Evolutionary conservation across 179 eudicot genomes (phyloP).

Genomic region (Silene coronaria): DNA sequence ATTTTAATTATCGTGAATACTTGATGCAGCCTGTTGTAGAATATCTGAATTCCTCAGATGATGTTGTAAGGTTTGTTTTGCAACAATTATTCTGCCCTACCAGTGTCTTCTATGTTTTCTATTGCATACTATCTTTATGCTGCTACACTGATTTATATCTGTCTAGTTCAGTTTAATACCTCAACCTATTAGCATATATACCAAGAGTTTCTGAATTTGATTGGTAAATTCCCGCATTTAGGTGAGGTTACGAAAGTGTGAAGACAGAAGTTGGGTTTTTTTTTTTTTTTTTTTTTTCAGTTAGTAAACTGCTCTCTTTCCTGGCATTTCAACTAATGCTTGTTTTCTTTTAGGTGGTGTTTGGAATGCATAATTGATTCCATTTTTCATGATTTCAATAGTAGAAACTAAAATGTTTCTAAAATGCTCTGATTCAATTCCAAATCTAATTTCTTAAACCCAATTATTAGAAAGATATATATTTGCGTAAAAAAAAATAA

Average conservation of each 20-base stretch:
- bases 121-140: background rate
- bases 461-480: too few species aligned
- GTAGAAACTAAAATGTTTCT: too few species aligned
- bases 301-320: background rate
- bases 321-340: background rate
- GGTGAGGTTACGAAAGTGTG: too few species aligned
- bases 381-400: too few species aligned
- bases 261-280: too few species aligned
- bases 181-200: background rate
- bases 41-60: conserved; percentile 73
- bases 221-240: background rate
- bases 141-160: background rate
- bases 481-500: too few species aligned
- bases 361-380: background rate
- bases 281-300: background rate
- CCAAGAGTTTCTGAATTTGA: background rate
- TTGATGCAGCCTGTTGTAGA: conserved; percentile 62
- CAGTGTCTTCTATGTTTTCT: background rate
- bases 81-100: background rate
- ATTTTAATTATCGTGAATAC: conserved; percentile 76
- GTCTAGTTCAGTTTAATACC: background rate
- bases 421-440: too few species aligned
- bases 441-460: too few species aligned
- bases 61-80: conserved; percentile 60
- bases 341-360: background rate